phyloP scores from a whole-genome alignment of 2,329 filamentous ascomycete species.

The Aurifilum marmelostoma region DNA sequence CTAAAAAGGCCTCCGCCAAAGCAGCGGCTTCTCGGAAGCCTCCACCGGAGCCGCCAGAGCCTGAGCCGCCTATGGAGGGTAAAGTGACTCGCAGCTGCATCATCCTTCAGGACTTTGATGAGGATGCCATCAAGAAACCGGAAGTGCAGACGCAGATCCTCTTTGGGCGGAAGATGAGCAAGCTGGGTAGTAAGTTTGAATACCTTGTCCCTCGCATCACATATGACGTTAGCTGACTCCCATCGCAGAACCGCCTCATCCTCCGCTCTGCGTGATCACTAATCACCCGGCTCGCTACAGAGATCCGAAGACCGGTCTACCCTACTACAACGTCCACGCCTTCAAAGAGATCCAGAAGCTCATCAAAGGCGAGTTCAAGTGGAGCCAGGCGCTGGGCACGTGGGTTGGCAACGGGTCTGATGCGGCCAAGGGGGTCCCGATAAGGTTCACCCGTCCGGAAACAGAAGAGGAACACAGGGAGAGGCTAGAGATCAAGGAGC shows the following conservation, averaged over 20 bases:
- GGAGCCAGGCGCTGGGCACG: slow-evolving; percentile 78
- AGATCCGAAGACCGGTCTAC: slow-evolving; percentile 82
- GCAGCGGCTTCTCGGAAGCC: slow-evolving; percentile 26
- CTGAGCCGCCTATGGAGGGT: slow-evolving; percentile 43
- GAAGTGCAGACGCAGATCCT: slow-evolving; percentile 61
- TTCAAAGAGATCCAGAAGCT: slow-evolving; percentile 82
- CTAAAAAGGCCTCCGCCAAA: slow-evolving; percentile 23
- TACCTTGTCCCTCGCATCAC: not conserved
- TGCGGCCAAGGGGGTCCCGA: slow-evolving; percentile 78
- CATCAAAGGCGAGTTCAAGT: slow-evolving; percentile 73
- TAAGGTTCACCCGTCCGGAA: slow-evolving; percentile 60
- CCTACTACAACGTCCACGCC: slow-evolving; percentile 77
- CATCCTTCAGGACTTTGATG: slow-evolving; percentile 63
- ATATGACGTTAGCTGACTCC: not conserved
- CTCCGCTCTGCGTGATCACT: slow-evolving; percentile 77
- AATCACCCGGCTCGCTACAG: slow-evolving; percentile 79
- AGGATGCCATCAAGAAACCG: slow-evolving; percentile 59
- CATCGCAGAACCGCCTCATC: slow-evolving; percentile 51
- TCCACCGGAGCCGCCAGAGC: slow-evolving; percentile 36
- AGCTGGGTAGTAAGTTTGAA: slow-evolving; percentile 54
- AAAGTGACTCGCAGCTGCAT: slow-evolving; percentile 62
- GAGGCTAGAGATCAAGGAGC: slow-evolving; percentile 30
- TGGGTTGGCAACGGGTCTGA: slow-evolving; percentile 73
- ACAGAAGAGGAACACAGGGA: slow-evolving; percentile 27
- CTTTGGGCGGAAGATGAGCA: slow-evolving; percentile 62